phyloP scores from a whole-genome alignment of 2,329 filamentous ascomycete genomes.

The Ophiostoma sp. region DNA sequence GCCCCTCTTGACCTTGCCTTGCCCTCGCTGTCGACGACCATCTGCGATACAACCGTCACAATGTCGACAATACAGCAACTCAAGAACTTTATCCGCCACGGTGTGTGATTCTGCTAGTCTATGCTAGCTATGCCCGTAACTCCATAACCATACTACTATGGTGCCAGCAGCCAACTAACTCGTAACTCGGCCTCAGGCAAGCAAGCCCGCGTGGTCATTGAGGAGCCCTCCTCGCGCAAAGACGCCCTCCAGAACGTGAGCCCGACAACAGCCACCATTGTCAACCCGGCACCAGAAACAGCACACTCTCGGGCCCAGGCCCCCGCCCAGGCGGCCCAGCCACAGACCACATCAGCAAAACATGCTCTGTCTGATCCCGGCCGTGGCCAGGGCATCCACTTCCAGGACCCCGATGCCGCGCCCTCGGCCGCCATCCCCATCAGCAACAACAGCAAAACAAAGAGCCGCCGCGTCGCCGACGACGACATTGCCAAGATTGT shows the following conservation, averaged over 20 bases:
- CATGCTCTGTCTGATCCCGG: constrained; percentile 32
- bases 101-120: constrained; percentile 37
- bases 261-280: constrained; percentile 37
- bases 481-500: constrained; percentile 78
- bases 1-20: not conserved
- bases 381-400: not conserved
- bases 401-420: constrained; percentile 11
- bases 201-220: constrained; percentile 67
- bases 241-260: constrained; percentile 49
- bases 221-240: constrained; percentile 47
- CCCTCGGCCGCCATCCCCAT: constrained; percentile 29
- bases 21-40: not conserved
- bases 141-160: too few species aligned
- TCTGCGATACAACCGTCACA: constrained; percentile 25
- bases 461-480: constrained; percentile 49
- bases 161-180: not conserved
- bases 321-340: constrained; percentile 16
- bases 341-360: constrained; percentile 37
- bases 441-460: constrained; percentile 33
- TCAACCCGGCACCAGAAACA: constrained; percentile 39
- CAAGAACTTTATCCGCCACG: constrained; percentile 97
- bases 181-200: constrained; percentile 57
- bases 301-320: not conserved
- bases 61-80: constrained; percentile 85
- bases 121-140: not conserved